Evolutionary conservation across 495 filamentous ascomycete species (phyloP).

Genomic region (Talaromyces proteolyticus): DNA sequence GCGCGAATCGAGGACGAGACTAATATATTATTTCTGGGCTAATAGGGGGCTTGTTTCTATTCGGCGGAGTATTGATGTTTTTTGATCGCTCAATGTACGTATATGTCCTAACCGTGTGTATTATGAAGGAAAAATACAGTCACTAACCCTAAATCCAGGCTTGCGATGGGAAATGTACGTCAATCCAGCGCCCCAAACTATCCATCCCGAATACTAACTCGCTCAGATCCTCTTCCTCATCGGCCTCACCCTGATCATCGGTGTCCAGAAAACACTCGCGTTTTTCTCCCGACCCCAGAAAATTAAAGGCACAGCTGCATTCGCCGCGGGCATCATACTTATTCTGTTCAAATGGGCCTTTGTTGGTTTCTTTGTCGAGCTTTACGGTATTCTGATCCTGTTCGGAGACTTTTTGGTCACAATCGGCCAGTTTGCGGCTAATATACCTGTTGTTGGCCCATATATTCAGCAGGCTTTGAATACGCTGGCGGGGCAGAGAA

Average conservation of each 20-base stretch:
- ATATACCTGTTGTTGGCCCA: conserved; percentile 78
- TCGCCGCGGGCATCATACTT: conserved; percentile 74
- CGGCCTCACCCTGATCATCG: conserved; percentile 92
- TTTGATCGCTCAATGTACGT: conserved; percentile 90
- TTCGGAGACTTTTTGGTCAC: conserved; percentile 97
- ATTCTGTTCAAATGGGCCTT: conserved; percentile 87
- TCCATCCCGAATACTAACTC: background rate
- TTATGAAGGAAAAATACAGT: background rate
- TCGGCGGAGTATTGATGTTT: conserved; percentile 90
- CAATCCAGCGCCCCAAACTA: background rate
- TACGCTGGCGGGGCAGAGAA: conserved; percentile 52
- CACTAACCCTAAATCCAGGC: conserved; percentile 29
- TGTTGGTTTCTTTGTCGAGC: conserved; percentile 81
- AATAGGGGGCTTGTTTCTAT: conserved; percentile 85
- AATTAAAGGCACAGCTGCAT: conserved; percentile 84
- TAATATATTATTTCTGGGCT: background rate
- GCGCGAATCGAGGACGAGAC: background rate
- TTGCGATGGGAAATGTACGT: conserved; percentile 83
- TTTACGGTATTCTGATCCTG: conserved; percentile 86
- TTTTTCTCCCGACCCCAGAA: conserved; percentile 96
- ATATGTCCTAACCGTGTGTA: background rate
- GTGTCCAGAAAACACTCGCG: conserved; percentile 77
- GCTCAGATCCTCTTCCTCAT: conserved; percentile 88
- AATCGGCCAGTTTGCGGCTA: conserved; percentile 78
- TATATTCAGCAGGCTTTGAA: conserved; percentile 69